Conservation (phyloP, 352 stramenopile species). For the Phytophthora rubi region DNA sequence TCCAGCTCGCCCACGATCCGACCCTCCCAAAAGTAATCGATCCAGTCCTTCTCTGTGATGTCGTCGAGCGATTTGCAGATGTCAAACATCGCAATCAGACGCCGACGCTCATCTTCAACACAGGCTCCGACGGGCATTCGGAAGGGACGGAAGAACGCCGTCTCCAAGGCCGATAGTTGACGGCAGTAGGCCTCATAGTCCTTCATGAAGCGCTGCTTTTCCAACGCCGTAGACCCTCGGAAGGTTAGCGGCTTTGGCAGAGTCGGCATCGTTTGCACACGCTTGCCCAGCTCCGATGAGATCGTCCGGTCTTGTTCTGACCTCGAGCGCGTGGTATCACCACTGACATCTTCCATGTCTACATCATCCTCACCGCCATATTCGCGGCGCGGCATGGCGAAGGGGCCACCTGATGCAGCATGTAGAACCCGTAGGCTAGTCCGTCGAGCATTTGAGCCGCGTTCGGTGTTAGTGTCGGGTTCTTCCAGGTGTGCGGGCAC, state of each 20-base stretch:
- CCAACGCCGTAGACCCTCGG: conserved; percentile 4
- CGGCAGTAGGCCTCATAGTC: conserved; percentile 16
- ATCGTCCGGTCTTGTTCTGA: not conserved
- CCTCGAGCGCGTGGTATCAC: not conserved
- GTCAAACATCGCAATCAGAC: not conserved
- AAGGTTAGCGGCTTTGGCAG: conserved; percentile 8
- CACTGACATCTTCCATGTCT: conserved; percentile 10
- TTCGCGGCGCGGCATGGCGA: not conserved
- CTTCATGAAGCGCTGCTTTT: conserved; percentile 15
- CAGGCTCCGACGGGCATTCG: not conserved
- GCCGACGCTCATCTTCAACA: not conserved
- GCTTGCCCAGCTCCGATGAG: not conserved
- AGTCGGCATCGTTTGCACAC: conserved; percentile 16
- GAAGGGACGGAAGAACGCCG: not conserved
- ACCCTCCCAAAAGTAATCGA: not conserved
- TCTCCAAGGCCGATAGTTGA: conserved; percentile 1
- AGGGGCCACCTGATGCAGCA: not conserved
- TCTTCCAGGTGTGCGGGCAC: too few relatives aligned
- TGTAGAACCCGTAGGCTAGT: not conserved
- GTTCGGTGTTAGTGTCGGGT: not conserved
- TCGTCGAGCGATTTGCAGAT: not conserved
- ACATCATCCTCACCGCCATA: not conserved
- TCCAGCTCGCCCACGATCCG: not conserved
- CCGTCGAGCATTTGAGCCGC: not conserved
- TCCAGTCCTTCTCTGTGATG: not conserved